Conservation (phyloP, 768 basidiomycete genomes). For the Kwoniella dejecticola region DNA sequence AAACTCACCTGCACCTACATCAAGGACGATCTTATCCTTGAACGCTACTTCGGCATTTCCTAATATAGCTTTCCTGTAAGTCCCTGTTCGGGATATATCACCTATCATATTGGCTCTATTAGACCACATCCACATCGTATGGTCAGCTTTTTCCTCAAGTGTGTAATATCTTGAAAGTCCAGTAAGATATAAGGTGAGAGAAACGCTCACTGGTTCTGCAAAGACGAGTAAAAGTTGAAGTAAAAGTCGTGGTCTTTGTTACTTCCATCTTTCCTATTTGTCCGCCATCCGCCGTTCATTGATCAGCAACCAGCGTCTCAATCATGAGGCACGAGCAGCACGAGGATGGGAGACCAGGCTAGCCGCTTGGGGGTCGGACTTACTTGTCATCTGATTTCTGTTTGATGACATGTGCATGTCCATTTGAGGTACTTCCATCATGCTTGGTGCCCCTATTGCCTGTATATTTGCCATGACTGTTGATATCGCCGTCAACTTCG, state of each 20-base stretch:
- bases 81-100: slow-evolving; percentile 50
- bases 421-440: no score
- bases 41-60: slow-evolving; percentile 52
- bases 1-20: slow-evolving; percentile 53
- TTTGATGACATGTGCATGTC: no score
- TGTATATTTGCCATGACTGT: no score
- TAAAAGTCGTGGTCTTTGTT: slow-evolving; percentile 50
- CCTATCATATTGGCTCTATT: slow-evolving; percentile 54
- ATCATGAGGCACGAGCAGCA: not conserved
- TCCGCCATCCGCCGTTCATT: no score
- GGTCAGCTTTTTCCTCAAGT: not conserved
- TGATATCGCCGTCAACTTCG: no score
- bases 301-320: not conserved
- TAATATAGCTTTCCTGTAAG: slow-evolving; percentile 53
- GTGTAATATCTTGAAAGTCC: no score
- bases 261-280: slow-evolving; percentile 14
- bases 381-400: no score
- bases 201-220: slow-evolving; percentile 52
- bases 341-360: not conserved
- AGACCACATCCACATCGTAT: not conserved
- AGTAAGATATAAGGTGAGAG: no score
- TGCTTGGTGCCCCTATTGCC: no score
- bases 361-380: no score
- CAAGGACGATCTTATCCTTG: slow-evolving; percentile 47
- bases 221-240: slow-evolving; percentile 51